phyloP scores from a whole-genome alignment of 2,329 filamentous ascomycete genomes.

The Exophiala alcalophila region DNA sequence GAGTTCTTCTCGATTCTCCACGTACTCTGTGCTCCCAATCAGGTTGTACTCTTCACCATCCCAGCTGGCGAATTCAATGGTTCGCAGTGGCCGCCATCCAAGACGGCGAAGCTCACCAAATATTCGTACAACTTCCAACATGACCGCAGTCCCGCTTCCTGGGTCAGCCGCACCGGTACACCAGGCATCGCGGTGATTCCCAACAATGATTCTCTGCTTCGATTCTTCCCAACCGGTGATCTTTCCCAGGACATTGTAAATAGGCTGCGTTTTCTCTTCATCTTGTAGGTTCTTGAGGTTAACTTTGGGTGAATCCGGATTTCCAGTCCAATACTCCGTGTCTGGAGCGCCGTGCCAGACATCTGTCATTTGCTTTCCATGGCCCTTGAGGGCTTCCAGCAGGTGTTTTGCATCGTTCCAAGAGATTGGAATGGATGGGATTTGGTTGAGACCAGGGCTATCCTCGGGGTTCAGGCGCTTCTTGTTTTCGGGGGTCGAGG shows the following conservation, averaged over 20 bases:
- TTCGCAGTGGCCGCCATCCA: constrained; percentile 89
- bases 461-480: constrained; percentile 67
- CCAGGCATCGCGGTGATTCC: constrained; percentile 92
- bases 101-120: constrained; percentile 73
- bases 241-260: constrained; percentile 87
- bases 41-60: constrained; percentile 91
- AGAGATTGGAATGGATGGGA: constrained; percentile 84
- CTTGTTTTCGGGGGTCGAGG: constrained; percentile 49
- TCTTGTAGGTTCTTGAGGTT: constrained; percentile 84
- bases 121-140: constrained; percentile 83
- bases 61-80: constrained; percentile 96
- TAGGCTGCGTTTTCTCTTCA: constrained; percentile 74
- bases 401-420: constrained; percentile 85
- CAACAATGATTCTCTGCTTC: constrained; percentile 81
- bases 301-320: constrained; percentile 70
- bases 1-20: constrained; percentile 74
- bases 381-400: constrained; percentile 70
- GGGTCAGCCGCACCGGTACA: constrained; percentile 83
- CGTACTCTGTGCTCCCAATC: constrained; percentile 90
- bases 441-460: constrained; percentile 70
- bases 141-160: constrained; percentile 82
- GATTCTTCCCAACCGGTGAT: constrained; percentile 81
- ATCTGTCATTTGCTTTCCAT: constrained; percentile 65
- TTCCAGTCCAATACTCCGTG: constrained; percentile 75
- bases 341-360: constrained; percentile 76